Evolutionary conservation across 495 filamentous ascomycete species (phyloP).

Genomic region (Neurospora hispaniola): DNA sequence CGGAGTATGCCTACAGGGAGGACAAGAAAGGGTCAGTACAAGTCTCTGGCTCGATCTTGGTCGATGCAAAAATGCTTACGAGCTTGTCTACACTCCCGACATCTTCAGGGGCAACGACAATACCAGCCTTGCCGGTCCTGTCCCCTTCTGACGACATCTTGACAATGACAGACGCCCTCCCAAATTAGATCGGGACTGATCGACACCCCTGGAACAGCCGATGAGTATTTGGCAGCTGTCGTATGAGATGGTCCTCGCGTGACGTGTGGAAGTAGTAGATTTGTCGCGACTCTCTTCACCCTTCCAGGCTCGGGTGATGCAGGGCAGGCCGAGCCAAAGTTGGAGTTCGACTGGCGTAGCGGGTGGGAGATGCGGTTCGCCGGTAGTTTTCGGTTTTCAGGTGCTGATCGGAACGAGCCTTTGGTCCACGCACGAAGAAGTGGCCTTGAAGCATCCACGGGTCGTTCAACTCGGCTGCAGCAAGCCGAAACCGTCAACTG

Average conservation of each 20-base stretch:
- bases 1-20: slow-evolving; percentile 35
- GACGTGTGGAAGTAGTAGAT: neutral
- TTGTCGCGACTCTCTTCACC: neutral
- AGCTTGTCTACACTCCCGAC: slow-evolving; percentile 31
- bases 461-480: neutral
- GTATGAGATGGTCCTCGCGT: neutral
- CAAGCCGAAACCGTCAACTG: neutral
- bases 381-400: neutral
- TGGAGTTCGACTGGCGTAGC: neutral
- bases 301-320: neutral
- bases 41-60: neutral
- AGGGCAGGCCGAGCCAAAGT: neutral
- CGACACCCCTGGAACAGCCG: neutral
- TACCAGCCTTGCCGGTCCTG: slow-evolving; percentile 37
- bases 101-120: slow-evolving; percentile 35
- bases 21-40: neutral
- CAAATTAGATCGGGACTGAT: neutral
- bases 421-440: neutral
- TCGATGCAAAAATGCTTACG: slow-evolving; percentile 23
- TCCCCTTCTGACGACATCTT: slow-evolving; percentile 24
- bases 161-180: slow-evolving; percentile 1
- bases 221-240: neutral
- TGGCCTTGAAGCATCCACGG: neutral
- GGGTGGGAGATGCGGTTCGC: neutral
- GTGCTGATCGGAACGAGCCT: neutral